Evolutionary conservation across 768 basidiomycete genomes (phyloP).

Genomic region (Peribolospora kevripleyi): DNA sequence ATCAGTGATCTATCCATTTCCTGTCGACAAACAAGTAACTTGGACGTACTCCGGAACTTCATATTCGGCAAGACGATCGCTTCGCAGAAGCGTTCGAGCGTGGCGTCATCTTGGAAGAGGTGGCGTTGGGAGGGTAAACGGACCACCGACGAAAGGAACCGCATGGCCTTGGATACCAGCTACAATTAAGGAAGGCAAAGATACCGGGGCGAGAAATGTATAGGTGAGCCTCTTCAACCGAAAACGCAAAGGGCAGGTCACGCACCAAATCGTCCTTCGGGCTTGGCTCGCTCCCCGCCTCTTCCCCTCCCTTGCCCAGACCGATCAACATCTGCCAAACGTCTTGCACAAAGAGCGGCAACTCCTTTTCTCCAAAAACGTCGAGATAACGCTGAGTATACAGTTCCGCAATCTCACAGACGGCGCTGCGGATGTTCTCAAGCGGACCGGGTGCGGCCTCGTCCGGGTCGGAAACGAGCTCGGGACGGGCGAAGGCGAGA

Average conservation of each 20-base stretch:
- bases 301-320: constrained; percentile 5
- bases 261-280: constrained; percentile 14
- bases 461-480: constrained; percentile 53
- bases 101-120: constrained; percentile 51
- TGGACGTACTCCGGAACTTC: constrained; percentile 33
- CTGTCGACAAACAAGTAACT: neutral
- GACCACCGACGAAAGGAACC: constrained; percentile 78
- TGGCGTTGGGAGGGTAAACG: constrained; percentile 58
- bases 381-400: constrained; percentile 21
- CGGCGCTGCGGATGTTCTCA: constrained; percentile 66
- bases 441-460: constrained; percentile 61
- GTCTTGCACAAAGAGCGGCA: constrained; percentile 41
- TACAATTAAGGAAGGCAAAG: constrained; percentile 1
- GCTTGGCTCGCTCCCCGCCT: neutral
- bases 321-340: constrained; percentile 59
- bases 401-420: constrained; percentile 78
- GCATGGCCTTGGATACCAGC: constrained; percentile 70
- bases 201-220: neutral
- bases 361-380: constrained; percentile 19
- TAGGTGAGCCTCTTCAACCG: neutral
- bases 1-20: neutral
- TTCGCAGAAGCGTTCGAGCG: constrained; percentile 56
- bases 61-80: constrained; percentile 90
- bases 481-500: constrained; percentile 48
- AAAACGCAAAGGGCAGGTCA: neutral